phyloP scores from a whole-genome alignment of 2,329 filamentous ascomycete species.

The Cercospora nicotianae region DNA sequence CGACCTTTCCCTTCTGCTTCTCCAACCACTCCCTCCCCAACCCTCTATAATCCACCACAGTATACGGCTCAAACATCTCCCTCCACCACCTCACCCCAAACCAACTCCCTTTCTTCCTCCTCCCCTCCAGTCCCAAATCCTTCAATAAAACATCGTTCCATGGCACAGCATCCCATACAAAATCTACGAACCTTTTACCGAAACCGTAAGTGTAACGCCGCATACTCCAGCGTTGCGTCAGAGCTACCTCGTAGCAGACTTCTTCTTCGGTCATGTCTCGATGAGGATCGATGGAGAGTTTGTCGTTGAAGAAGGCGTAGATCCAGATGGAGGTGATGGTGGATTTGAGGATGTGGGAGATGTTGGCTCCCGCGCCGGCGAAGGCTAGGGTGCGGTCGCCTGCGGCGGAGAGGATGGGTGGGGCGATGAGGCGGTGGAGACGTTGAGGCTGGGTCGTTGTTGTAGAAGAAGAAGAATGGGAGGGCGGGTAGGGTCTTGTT shows the following conservation, averaged over 20 bases:
- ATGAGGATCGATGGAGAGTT: slow-evolving; percentile 10
- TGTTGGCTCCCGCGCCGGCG: slow-evolving; percentile 12
- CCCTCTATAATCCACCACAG: slow-evolving; percentile 16
- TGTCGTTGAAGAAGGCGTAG: slow-evolving; percentile 20
- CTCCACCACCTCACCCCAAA: slow-evolving; percentile 11
- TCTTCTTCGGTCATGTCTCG: background rate
- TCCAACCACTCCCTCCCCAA: slow-evolving; percentile 19
- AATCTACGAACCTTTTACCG: slow-evolving; percentile 16
- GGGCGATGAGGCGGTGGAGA: slow-evolving; percentile 19
- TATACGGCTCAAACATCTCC: slow-evolving; percentile 21
- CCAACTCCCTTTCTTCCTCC: slow-evolving; percentile 13
- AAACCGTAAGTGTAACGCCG: slow-evolving; percentile 19
- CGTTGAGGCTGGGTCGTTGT: slow-evolving; percentile 8
- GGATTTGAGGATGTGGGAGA: slow-evolving; percentile 17
- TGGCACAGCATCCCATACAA: slow-evolving; percentile 19
- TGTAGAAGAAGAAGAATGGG: background rate
- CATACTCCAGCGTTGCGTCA: slow-evolving; percentile 18
- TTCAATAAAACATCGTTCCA: slow-evolving; percentile 19
- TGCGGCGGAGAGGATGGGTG: slow-evolving; percentile 9
- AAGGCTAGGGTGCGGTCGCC: slow-evolving; percentile 18
- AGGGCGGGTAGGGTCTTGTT: slow-evolving; percentile 7
- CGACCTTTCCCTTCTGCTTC: slow-evolving; percentile 11
- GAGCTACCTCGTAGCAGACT: slow-evolving; percentile 1
- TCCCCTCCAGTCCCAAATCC: slow-evolving; percentile 17
- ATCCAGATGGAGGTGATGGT: slow-evolving; percentile 18